A percentile compares a stretch with the other conserved stretches of the same genome.
Conservation (phyloP, 140 eudicot species). For the Senecio squalidus region DNA sequence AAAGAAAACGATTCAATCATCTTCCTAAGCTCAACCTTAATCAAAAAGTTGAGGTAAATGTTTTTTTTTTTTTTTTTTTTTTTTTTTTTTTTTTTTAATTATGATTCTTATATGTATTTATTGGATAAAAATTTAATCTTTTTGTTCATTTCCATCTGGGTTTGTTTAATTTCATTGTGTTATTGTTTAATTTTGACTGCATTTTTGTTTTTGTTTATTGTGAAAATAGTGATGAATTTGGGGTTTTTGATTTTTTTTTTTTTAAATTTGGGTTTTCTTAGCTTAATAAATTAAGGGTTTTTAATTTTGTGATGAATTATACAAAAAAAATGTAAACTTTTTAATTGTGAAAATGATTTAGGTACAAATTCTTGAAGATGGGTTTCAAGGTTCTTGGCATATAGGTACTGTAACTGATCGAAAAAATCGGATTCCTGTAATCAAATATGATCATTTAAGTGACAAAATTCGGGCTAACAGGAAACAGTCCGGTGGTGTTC, state of each 20-base stretch:
- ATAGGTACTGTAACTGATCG: conserved; percentile 29
- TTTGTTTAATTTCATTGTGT: no score
- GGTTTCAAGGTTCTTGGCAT: conserved; percentile 76
- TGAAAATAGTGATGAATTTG: no score
- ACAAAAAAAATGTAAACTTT: background rate
- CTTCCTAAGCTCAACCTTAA: conserved; percentile 3
- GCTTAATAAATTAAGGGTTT: no score
- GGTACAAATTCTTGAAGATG: conserved; percentile 69
- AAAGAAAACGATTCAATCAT: background rate
- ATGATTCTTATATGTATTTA: background rate
- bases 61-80: background rate
- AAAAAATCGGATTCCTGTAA: conserved; percentile 17
- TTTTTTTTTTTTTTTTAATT: background rate
- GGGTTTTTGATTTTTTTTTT: background rate
- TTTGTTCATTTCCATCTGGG: background rate
- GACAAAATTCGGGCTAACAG: conserved; percentile 17
- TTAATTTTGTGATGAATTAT: no score
- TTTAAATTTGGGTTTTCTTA: background rate
- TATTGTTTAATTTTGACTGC: no score
- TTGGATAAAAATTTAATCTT: background rate
- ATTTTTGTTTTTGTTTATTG: no score
- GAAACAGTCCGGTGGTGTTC: background rate
- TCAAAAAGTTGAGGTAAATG: conserved; percentile 1
- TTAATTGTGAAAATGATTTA: conserved; percentile 22
- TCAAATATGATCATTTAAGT: conserved; percentile 42